phyloP scores from a whole-genome alignment of 345 rosid genomes.

The Aquilaria yunnanensis region DNA sequence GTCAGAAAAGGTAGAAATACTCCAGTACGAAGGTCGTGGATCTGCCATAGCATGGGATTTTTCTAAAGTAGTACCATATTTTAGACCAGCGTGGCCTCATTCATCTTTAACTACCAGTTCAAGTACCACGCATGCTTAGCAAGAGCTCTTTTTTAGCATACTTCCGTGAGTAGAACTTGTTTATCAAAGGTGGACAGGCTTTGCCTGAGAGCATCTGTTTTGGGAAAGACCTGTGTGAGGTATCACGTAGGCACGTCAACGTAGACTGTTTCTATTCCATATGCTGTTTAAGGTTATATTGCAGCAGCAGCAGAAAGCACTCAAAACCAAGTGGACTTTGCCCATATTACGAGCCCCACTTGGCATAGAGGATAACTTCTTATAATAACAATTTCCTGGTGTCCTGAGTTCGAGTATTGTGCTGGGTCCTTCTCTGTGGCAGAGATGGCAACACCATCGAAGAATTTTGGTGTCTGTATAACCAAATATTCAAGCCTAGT shows the following conservation, averaged over 20 bases:
- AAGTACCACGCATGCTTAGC: not conserved
- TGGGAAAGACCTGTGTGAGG: no score
- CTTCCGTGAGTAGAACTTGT: not conserved
- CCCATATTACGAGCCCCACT: not conserved
- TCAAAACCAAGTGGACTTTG: not conserved
- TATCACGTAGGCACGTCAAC: no score
- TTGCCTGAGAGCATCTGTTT: no score
- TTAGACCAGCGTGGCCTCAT: slow-evolving; percentile 45
- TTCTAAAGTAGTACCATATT: slow-evolving; percentile 48
- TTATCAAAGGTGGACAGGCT: not conserved
- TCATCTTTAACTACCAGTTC: slow-evolving; percentile 17
- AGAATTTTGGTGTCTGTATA: slow-evolving; percentile 39
- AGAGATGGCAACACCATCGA: no score
- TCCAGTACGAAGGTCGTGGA: slow-evolving; percentile 44
- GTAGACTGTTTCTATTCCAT: not conserved
- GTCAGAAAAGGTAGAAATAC: slow-evolving; percentile 22
- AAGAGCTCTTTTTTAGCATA: not conserved
- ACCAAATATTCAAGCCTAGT: slow-evolving; percentile 76
- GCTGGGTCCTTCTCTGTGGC: not conserved
- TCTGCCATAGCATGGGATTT: slow-evolving; percentile 44
- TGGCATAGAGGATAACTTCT: not conserved
- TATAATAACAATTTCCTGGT: not conserved
- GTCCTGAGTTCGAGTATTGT: no score
- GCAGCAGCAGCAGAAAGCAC: not conserved
- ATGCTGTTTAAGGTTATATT: not conserved